Evolutionary conservation across 805 yeast genomes (phyloP).

Genomic region (Candida easanensis): DNA sequence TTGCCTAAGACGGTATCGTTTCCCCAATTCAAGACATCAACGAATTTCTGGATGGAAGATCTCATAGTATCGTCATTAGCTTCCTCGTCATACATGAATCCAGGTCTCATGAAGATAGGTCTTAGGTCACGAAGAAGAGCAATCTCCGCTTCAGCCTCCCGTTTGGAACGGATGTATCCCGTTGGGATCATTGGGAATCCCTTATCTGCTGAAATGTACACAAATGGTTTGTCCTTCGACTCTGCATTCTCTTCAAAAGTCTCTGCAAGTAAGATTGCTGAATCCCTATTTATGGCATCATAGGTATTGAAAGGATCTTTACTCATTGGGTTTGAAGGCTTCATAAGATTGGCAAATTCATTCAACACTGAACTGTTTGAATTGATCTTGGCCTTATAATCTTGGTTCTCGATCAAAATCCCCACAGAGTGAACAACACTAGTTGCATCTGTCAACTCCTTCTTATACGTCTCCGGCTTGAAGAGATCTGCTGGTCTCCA

Average conservation of each 20-base stretch:
- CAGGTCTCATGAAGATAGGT: conserved; percentile 72
- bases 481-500: conserved; percentile 73
- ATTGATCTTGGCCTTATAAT: conserved; percentile 55
- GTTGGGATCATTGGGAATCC: conserved; percentile 65
- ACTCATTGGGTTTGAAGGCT: conserved; percentile 57
- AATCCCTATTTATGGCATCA: conserved; percentile 63
- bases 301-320: conserved; percentile 47
- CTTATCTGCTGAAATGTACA: conserved; percentile 78
- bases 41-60: conserved; percentile 37
- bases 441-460: conserved; percentile 44
- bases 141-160: conserved; percentile 69
- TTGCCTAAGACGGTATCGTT: conserved; percentile 40
- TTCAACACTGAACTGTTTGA: conserved; percentile 24
- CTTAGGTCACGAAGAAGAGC: conserved; percentile 46
- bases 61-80: conserved; percentile 34
- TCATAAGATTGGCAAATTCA: conserved; percentile 39
- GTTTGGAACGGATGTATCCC: conserved; percentile 71
- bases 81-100: conserved; percentile 70
- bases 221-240: conserved; percentile 43
- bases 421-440: conserved; percentile 87
- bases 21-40: conserved; percentile 42
- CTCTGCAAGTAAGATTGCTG: conserved; percentile 64
- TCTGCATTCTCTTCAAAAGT: conserved; percentile 38
- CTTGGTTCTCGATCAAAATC: conserved; percentile 61
- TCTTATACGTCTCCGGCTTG: conserved; percentile 54